phyloP scores from a whole-genome alignment of 495 filamentous ascomycete genomes.

The Podospora tetraspora region DNA sequence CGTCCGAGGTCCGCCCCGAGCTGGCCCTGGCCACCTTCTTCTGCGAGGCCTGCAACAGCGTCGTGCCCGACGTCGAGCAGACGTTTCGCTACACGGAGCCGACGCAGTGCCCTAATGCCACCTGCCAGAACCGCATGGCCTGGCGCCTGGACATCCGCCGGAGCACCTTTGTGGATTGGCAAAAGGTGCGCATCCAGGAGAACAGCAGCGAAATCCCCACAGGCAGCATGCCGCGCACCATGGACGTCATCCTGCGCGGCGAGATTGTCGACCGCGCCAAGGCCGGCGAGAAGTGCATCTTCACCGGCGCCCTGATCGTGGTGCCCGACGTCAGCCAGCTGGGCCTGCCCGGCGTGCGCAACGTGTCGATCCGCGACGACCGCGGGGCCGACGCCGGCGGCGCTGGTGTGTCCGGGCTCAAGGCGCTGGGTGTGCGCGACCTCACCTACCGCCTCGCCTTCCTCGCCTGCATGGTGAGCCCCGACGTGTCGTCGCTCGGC shows the following conservation, averaged over 20 bases:
- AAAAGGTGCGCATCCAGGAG: conserved; percentile 95
- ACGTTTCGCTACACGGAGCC: conserved; percentile 97
- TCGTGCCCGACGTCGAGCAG: conserved; percentile 88
- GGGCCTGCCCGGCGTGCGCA: conserved; percentile 77
- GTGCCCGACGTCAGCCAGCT: conserved; percentile 96
- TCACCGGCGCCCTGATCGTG: conserved; percentile 93
- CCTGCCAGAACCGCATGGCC: conserved; percentile 80
- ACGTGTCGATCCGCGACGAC: conserved; percentile 82
- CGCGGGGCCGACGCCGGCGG: conserved; percentile 77
- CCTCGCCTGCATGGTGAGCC: conserved; percentile 92
- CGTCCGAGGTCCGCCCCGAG: conserved; percentile 93
- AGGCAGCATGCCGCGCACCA: conserved; percentile 95
- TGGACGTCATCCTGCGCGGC: conserved; percentile 96
- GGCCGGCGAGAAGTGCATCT: conserved; percentile 96
- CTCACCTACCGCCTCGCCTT: conserved; percentile 97
- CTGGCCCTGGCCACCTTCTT: conserved; percentile 86
- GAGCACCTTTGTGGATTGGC: conserved; percentile 98
- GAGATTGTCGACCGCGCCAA: conserved; percentile 97
- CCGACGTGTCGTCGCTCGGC: conserved; percentile 73
- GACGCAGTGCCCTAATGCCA: conserved; percentile 86
- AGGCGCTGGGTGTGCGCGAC: conserved; percentile 89
- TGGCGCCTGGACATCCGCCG: conserved; percentile 96
- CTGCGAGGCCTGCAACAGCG: conserved; percentile 77
- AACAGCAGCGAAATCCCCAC: conserved; percentile 98
- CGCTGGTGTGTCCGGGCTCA: conserved; percentile 77